Conservation (phyloP, 2,329 filamentous ascomycete species). For the Hirsutella minnesotensis region DNA sequence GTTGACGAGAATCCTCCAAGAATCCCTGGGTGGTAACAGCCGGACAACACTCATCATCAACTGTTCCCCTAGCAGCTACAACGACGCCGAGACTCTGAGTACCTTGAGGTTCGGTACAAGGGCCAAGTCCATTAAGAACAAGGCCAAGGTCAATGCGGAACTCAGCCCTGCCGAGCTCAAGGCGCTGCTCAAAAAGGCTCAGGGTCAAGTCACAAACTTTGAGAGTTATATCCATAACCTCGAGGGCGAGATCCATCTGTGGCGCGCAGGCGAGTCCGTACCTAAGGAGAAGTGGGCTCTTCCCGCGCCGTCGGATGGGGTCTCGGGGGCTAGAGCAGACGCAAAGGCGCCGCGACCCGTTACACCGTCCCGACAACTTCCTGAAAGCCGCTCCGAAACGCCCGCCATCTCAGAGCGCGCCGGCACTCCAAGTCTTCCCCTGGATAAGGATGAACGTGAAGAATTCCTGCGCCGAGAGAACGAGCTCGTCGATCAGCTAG, state of each 20-base stretch:
- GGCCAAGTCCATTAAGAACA: constrained; percentile 99
- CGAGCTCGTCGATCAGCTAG: constrained; percentile 90
- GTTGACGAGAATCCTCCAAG: constrained; percentile 91
- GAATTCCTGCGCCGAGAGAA: constrained; percentile 93
- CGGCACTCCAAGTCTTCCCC: constrained; percentile 72
- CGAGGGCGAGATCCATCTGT: constrained; percentile 74
- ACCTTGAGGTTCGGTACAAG: constrained; percentile 91
- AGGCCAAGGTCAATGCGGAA: constrained; percentile 98
- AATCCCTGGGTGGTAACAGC: constrained; percentile 94
- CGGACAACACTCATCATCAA: constrained; percentile 98
- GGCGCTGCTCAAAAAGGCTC: constrained; percentile 80
- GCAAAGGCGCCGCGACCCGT: constrained; percentile 36
- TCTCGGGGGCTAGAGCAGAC: constrained; percentile 26
- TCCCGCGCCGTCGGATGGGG: constrained; percentile 41
- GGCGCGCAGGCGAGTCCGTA: constrained; percentile 80
- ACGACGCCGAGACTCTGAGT: constrained; percentile 86
- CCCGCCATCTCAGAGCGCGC: constrained; percentile 65
- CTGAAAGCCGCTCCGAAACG: constrained; percentile 51
- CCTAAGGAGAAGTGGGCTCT: constrained; percentile 82
- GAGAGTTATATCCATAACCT: constrained; percentile 74
- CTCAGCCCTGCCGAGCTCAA: constrained; percentile 94
- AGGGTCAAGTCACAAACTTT: constrained; percentile 79
- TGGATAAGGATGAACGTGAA: constrained; percentile 94
- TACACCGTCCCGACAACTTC: constrained; percentile 35
- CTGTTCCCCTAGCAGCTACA: constrained; percentile 97